Base-by-base conservation (phyloP, 352 stramenopile species). In the Pythium phragmitis region DNA sequence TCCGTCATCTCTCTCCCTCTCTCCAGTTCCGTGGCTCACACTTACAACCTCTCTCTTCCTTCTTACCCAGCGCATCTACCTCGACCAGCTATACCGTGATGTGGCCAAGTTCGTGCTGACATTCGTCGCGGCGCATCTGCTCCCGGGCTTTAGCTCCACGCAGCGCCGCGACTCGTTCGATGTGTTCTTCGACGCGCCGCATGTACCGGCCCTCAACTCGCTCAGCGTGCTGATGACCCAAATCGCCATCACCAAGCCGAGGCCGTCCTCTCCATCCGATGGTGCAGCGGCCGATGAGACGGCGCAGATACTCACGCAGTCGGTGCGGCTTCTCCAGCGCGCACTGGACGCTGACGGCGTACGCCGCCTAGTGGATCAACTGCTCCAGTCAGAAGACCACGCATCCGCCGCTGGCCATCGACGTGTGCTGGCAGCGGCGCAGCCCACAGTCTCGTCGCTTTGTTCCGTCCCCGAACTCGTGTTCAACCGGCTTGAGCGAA, bases 11-110 rank as follows among this genome's bases (percentile, higher is more conserved):
- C 5, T 23, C n/a, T 36, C 36, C 3, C 28, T 36, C 5, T 23
- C n/a, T 36, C 36, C 3, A 7, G 21, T 34, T 5, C 34, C 14
- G 26, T 30, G 16, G 28, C 13, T 56, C 33, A 36, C 12, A 30
- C 26, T 52, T 47, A 34, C 7, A 28, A 19, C 14, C 16, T 37
- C 7, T 8, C 19, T 7, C 21, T 7, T 43, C 28, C 42, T 9
- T 11, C 3, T 21, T 41, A 26, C 7, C 13, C 45, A 92, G 80
- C 45, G 30, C 16, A 55, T 90, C 39, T 92, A 82, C 45, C 17
- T 89, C 30, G 74, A 83, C 17, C 14, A 63, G 19, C 77, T 85
- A 51, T 92, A 90, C 48, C 75, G 81, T 5, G 80, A 90, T 3
- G 68, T 90, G 14, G 59, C 70, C 8, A 56, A 51, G 13, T 88